phyloP scores from a whole-genome alignment of 805 yeast species.

The Saccharomyces jurei region DNA sequence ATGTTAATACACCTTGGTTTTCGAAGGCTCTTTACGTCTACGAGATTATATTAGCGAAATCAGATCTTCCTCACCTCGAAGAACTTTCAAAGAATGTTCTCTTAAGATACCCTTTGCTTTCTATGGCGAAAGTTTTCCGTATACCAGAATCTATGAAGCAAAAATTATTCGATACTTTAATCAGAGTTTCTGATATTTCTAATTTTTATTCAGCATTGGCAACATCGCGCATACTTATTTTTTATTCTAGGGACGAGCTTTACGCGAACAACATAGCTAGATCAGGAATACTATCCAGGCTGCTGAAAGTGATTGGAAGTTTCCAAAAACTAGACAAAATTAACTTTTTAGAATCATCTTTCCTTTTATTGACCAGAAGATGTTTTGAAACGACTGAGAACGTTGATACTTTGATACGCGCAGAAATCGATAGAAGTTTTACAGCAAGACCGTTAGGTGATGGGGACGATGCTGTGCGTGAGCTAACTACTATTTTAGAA shows the following conservation, averaged over 20 bases:
- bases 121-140: conserved; percentile 17
- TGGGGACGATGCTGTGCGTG: conserved; percentile 33
- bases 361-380: conserved; percentile 52
- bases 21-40: conserved; percentile 48
- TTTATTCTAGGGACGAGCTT: conserved; percentile 41
- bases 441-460: conserved; percentile 29
- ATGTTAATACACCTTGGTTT: conserved; percentile 46
- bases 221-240: conserved; percentile 45
- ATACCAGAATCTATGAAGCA: conserved; percentile 20
- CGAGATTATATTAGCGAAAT: conserved; percentile 46
- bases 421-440: conserved; percentile 43
- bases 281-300: conserved; percentile 39
- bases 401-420: conserved; percentile 40
- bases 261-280: conserved; percentile 36
- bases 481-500: conserved; percentile 38
- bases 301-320: conserved; percentile 39
- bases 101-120: conserved; percentile 11
- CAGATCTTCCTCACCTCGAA: conserved; percentile 43
- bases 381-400: conserved; percentile 57
- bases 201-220: conserved; percentile 43
- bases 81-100: conserved; percentile 21
- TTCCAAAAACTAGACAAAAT: conserved; percentile 33
- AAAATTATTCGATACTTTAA: conserved; percentile 37
- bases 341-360: conserved; percentile 38
- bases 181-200: conserved; percentile 35